These are phyloP conservation scores for Hygrophila difformis DNA, from an alignment of 257 asterid species.

Conservation along the genomic window DNA sequence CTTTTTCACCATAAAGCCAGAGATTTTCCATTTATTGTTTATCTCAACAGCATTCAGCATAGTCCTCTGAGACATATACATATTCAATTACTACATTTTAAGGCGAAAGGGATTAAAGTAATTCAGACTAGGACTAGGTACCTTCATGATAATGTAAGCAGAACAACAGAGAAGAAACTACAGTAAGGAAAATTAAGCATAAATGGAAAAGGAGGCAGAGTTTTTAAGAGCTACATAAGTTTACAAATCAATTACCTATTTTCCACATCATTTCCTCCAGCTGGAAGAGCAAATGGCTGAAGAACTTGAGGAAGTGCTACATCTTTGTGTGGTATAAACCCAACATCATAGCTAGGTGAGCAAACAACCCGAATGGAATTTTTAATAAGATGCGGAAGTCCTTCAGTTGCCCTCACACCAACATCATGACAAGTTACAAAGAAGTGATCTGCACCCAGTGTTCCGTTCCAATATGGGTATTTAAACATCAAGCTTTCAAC, in stretches of 20 bases:
- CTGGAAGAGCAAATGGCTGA: slow-evolving; percentile 97
- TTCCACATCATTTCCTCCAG: slow-evolving; percentile 91
- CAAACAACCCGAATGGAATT: slow-evolving; percentile 96
- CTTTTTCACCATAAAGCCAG: neutral
- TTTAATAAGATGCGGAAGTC: slow-evolving; percentile 80
- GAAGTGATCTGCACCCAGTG: slow-evolving; percentile 95
- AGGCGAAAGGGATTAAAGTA: slow-evolving; percentile 1
- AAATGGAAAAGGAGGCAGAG: neutral
- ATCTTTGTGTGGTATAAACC: slow-evolving; percentile 96
- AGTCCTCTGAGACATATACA: neutral
- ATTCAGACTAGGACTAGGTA: neutral
- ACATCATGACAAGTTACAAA: slow-evolving; percentile 98
- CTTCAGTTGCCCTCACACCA: slow-evolving; percentile 99
- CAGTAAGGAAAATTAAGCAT: neutral
- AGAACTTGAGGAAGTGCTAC: slow-evolving; percentile 95
- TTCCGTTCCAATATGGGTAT: slow-evolving; percentile 95
- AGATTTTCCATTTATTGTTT: neutral
- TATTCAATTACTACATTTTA: slow-evolving; percentile 1
- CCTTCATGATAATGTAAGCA: slow-evolving; percentile 2
- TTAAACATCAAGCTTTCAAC: slow-evolving; percentile 71
- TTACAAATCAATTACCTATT: slow-evolving; percentile 47
- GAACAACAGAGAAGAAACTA: slow-evolving; percentile 7
- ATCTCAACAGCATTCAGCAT: neutral
- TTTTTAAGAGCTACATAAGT: slow-evolving; percentile 1
- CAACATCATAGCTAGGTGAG: slow-evolving; percentile 99